Evolutionary conservation across 1,284 basidiomycete species (phyloP), one percentile per base, ranked within the genome.

Genomic region (Leccinum fallax): DNA sequence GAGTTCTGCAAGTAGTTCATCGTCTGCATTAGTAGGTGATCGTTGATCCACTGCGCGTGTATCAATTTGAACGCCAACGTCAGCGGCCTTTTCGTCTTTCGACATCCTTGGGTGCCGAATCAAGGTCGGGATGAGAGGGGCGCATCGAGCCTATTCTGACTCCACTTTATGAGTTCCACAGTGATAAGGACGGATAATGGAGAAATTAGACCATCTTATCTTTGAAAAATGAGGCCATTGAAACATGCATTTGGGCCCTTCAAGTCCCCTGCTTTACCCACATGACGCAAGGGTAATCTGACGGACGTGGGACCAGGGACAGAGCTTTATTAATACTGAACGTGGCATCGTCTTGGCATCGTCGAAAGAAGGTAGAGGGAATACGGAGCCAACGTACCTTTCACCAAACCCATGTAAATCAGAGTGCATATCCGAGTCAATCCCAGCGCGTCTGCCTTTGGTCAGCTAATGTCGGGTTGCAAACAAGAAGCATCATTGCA

Each of bases 1-100:
- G 34, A 91, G 80, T 62, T 82, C 75, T 13, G 88, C 88, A 36
- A 91, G 83, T 38, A 84, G 76, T 3, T 71, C 78, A 69, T 87
- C 78, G 67, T 88, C 87, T n/a, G 78, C 79, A 59, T 79, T 80
- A 15, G 46, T 40, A n/a, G 38, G 46, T 21, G 19, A 13, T 4
- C 11, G 19, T 21, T 48, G 3, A 21, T 48, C 21, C 10, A 21
- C 46, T 48, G 46, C 19, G 11, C 3, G 21, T 19, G 46, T 0
- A 19, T 48, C 19, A 16, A 40, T n/a, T 40, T 40, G 40, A 48
- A 48, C 11, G 21, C 46, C 3, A 48, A 13, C 46, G 1, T 48
- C 46, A 48, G 21, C n/a, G 3, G 46, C 10, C 46, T 48, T 48
- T 48, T 48, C 46, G 46, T 48, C 46, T 21, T 48, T 48, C 46